These are phyloP conservation scores for Yarrowia sp. DNA, from an alignment of 805 yeast genomes.

Conservation along the genomic window DNA sequence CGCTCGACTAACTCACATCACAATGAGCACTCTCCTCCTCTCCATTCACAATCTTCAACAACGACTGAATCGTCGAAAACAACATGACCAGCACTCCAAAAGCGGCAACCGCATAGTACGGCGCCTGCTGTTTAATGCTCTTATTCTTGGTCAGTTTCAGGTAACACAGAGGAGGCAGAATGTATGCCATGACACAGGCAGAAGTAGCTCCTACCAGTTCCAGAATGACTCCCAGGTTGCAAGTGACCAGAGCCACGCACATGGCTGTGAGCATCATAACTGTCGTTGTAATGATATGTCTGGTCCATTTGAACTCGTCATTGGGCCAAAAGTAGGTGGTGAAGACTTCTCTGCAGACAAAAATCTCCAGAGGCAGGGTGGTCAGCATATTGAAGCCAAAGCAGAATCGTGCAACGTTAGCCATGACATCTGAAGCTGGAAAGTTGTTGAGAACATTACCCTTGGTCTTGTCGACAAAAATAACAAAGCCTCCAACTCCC, in stretches of 20 bases:
- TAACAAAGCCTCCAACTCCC: slow-evolving; percentile 75
- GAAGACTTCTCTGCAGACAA: slow-evolving; percentile 86
- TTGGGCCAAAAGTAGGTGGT: slow-evolving; percentile 54
- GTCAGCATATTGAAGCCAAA: slow-evolving; percentile 91
- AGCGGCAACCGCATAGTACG: slow-evolving; percentile 54
- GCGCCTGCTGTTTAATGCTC: slow-evolving; percentile 49
- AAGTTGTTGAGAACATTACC: slow-evolving; percentile 90
- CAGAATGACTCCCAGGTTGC: slow-evolving; percentile 83
- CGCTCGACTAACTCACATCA: neutral
- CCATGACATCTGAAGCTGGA: slow-evolving; percentile 66
- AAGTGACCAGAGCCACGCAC: slow-evolving; percentile 73
- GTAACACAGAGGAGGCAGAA: slow-evolving; percentile 83
- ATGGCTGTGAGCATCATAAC: slow-evolving; percentile 64
- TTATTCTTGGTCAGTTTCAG: slow-evolving; percentile 56
- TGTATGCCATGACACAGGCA: slow-evolving; percentile 89
- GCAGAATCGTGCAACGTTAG: slow-evolving; percentile 84
- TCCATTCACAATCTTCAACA: slow-evolving; percentile 46
- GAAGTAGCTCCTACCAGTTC: slow-evolving; percentile 92
- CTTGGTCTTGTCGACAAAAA: slow-evolving; percentile 73
- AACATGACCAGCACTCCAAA: slow-evolving; percentile 80
- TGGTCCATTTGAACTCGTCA: slow-evolving; percentile 34
- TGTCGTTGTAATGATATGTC: slow-evolving; percentile 66
- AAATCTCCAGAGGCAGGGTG: slow-evolving; percentile 84
- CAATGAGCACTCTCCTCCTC: slow-evolving; percentile 39
- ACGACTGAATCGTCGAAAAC: slow-evolving; percentile 74